Evolutionary conservation across 2,329 filamentous ascomycete genomes (phyloP), one percentile per base, ranked within the genome.

Genomic region (Pseudopithomyces chartarum): DNA sequence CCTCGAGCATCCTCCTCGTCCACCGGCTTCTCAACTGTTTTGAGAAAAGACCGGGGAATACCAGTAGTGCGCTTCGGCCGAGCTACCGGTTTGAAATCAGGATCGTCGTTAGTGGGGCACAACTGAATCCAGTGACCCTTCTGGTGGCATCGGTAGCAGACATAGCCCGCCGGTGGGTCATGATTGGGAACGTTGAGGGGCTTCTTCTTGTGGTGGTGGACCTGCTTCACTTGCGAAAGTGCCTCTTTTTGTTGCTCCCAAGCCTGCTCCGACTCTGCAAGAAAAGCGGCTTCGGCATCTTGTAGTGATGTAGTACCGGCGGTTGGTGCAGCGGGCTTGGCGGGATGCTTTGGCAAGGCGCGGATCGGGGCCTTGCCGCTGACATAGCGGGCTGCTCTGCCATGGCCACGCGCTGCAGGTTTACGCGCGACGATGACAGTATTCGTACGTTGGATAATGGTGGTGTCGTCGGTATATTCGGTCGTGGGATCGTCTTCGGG

Each of bases 121-220:
- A 91, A 86, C 79, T 98, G 94, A 61, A 99, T 99, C 94, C 94
- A 99, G 76, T 99, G 95, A n/a, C 93, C 95, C 79, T 97, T 97
- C 76, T 97, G 90, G 59, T 92, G 90, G 77, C 95, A 99, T 48
- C 95, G 89, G 74, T 97, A 97, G 79, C 95, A 99, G 59, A 97
- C 89, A 76, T 99, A 99, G 52, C 93, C 93, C 52, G 90, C 90
- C 1, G 95, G 95, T 2, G 95, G 93, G 44, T 95, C 92, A 71
- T 97, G 93, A 67, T 96, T 93, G 3, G 95, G 95, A 26, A 96
- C 90, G 62, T 91, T 90, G 55, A 85, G 82, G 3, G 86, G 84
- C 71, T 95, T 95, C 46, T 75, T 71, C 59, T 70, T 74, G 54
- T 69, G 65, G 54, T 69, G 65, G 65, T 78, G 74, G 6, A 80